phyloP scores from a whole-genome alignment of 2,329 filamentous ascomycete genomes.

The Fusarium brevicatenulatum region DNA sequence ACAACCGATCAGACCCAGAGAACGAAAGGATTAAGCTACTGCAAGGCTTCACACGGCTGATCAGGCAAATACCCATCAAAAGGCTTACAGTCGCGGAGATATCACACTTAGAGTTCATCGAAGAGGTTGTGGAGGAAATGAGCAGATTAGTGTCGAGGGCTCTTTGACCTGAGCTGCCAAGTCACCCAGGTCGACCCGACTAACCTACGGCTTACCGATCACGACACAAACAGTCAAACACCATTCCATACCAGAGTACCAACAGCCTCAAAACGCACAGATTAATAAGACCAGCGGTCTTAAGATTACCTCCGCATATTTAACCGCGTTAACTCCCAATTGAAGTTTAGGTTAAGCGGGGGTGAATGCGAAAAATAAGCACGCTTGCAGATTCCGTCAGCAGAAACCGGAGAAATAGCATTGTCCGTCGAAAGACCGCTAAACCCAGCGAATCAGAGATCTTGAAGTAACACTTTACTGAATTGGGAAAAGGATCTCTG shows the following conservation, averaged over 20 bases:
- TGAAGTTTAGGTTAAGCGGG: not conserved
- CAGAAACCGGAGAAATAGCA: not conserved
- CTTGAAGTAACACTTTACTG: not conserved
- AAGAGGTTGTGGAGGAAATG: not conserved
- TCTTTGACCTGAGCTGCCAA: accelerated
- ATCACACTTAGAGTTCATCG: not conserved
- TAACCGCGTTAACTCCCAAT: not conserved
- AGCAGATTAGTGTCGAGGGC: accelerated
- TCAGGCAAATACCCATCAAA: not conserved
- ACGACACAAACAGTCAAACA: not conserved
- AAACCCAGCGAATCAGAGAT: slow-evolving; percentile 1
- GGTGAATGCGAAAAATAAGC: not conserved
- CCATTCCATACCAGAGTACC: not conserved
- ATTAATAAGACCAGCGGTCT: not conserved
- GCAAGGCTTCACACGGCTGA: not conserved
- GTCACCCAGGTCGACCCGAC: no score
- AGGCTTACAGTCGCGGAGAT: not conserved
- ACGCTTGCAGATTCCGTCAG: not conserved
- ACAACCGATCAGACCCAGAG: not conserved
- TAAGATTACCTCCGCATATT: slow-evolving; percentile 16
- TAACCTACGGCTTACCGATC: not conserved
- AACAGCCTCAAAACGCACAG: not conserved
- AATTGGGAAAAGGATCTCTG: slow-evolving; percentile 6
- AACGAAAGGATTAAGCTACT: not conserved
- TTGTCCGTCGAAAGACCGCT: not conserved